A percentile compares a stretch with the other conserved stretches of the same genome.
phyloP scores from a whole-genome alignment of 495 filamentous ascomycete species.

The Pseudoneurospora amorphoporcata region DNA sequence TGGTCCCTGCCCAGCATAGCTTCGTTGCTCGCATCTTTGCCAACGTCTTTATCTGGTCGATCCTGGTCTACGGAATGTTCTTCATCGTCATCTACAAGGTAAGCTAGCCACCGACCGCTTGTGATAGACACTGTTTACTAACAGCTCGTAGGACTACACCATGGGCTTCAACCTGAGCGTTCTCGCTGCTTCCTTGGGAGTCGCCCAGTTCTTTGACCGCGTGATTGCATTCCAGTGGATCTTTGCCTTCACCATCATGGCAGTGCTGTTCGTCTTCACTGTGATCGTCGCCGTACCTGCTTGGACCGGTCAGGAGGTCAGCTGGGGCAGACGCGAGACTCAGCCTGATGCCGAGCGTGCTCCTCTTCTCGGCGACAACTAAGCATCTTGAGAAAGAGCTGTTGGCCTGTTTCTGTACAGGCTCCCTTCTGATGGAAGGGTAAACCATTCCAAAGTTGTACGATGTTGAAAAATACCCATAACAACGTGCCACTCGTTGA shows the following conservation, averaged over 20 bases:
- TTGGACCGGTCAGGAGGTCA: constrained; percentile 42
- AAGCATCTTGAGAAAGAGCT: not conserved
- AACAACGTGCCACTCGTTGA: not conserved
- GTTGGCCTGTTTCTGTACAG: not conserved
- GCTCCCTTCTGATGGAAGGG: not conserved
- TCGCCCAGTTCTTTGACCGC: constrained; percentile 62
- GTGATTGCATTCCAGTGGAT: constrained; percentile 78
- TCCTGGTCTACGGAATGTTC: constrained; percentile 60
- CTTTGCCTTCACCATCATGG: constrained; percentile 79
- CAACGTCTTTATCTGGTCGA: constrained; percentile 78
- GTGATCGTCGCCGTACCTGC: constrained; percentile 53
- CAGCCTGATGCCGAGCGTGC: constrained; percentile 39
- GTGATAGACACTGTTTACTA: not conserved
- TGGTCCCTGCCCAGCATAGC: constrained; percentile 44
- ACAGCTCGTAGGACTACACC: constrained; percentile 52
- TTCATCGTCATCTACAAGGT: constrained; percentile 58
- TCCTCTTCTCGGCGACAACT: constrained; percentile 36
- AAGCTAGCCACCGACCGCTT: not conserved
- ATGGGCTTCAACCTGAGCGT: constrained; percentile 70
- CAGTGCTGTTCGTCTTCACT: constrained; percentile 55
- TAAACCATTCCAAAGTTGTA: not conserved
- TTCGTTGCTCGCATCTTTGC: constrained; percentile 64
- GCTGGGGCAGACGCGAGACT: constrained; percentile 20
- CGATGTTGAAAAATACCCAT: not conserved
- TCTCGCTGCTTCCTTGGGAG: constrained; percentile 61